Evolutionary conservation across 495 filamentous ascomycete species (phyloP).

Genomic region (Penicillium argentinense): DNA sequence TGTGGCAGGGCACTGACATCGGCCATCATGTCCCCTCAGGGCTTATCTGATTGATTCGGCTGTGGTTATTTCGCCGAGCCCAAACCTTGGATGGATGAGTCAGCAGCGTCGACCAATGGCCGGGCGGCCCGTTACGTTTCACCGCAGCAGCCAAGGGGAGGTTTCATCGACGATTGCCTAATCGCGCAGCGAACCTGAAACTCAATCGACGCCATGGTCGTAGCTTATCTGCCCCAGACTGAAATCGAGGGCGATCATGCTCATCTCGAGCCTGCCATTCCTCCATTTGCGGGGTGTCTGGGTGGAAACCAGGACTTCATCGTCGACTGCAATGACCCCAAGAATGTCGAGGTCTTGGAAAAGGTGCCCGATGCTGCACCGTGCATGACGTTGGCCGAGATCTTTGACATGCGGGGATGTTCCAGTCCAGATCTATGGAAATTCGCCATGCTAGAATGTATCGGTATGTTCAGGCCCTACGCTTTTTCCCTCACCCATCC

Average conservation of each 20-base stretch:
- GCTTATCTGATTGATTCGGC: not conserved
- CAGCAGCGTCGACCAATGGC: not conserved
- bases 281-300: constrained; percentile 49
- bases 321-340: constrained; percentile 36
- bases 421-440: constrained; percentile 45
- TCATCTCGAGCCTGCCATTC: constrained; percentile 13
- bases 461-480: constrained; percentile 32
- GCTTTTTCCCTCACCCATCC: not conserved
- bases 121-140: constrained; percentile 10
- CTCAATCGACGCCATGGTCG: constrained; percentile 14
- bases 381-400: constrained; percentile 37
- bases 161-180: constrained; percentile 2
- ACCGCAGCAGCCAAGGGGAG: not conserved
- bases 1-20: too few species aligned
- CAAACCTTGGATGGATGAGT: constrained; percentile 1
- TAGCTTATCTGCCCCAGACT: constrained; percentile 17
- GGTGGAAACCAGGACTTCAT: constrained; percentile 50
- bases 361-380: constrained; percentile 47
- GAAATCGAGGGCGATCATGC: constrained; percentile 16
- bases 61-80: not conserved
- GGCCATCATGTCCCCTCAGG: not conserved
- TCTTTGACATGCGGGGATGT: constrained; percentile 39
- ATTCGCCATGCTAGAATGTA: constrained; percentile 40
- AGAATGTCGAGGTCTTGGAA: constrained; percentile 33
- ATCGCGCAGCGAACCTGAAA: constrained; percentile 6